Percentiles rank a stretch among this genome's conserved stretches.
Evolutionary conservation across 352 stramenopile genomes (phyloP).

Genomic region (Globisporangium echinulatum): DNA sequence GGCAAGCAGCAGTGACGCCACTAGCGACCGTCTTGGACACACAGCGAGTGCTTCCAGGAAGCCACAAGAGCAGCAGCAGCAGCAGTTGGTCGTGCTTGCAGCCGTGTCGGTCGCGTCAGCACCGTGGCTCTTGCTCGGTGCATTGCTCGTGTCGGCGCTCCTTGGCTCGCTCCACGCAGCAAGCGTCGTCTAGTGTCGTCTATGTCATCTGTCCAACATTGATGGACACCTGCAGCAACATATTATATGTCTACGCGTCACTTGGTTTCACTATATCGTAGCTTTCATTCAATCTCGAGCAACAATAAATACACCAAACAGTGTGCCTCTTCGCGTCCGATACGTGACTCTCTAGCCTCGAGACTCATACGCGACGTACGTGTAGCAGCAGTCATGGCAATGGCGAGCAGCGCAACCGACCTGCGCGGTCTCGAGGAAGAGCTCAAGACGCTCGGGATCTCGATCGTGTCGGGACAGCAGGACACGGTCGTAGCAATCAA

Average conservation of each 20-base stretch:
- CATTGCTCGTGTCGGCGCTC: conserved; percentile 6
- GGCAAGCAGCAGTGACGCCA: conserved; percentile 9
- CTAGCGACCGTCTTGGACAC: conserved; percentile 6
- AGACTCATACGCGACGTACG: not conserved
- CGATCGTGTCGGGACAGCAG: conserved; percentile 63
- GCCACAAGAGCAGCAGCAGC: not conserved
- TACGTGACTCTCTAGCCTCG: no score
- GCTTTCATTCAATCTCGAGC: conserved; percentile 18
- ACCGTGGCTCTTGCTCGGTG: conserved; percentile 26
- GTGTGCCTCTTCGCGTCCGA: no score
- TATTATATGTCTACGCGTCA: not conserved
- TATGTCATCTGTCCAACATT: no score
- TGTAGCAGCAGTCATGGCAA: not conserved
- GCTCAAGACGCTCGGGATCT: conserved; percentile 75
- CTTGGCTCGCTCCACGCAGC: conserved; percentile 1
- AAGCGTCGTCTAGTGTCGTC: not conserved
- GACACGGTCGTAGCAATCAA: conserved; percentile 72
- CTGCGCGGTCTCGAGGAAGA: conserved; percentile 62
- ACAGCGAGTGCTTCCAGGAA: not conserved
- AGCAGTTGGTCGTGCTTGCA: conserved; percentile 14
- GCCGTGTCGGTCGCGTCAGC: conserved; percentile 20
- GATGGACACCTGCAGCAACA: no score
- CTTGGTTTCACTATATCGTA: conserved; percentile 15
- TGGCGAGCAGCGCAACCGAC: conserved; percentile 21
- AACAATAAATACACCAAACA: no score